Evolutionary conservation across 139 green algal species (phyloP).

Genomic region (Diplosphaera chodatii): DNA sequence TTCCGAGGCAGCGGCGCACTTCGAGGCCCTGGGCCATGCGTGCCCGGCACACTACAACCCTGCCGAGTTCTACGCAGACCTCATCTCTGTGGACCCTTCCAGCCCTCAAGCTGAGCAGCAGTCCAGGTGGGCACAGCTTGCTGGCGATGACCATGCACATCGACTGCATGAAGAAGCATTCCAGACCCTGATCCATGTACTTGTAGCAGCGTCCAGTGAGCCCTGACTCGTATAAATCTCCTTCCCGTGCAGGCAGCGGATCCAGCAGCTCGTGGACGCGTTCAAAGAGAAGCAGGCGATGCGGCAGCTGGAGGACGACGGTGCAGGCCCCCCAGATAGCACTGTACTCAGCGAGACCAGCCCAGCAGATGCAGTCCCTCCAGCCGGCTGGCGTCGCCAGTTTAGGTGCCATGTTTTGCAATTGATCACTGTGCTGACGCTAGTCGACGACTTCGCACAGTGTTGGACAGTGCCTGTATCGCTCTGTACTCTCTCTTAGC

Average conservation of each 20-base stretch:
- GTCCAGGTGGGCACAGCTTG: conserved; percentile 8
- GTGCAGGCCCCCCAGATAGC: background rate
- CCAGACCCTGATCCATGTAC: too few species aligned
- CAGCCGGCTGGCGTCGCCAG: background rate
- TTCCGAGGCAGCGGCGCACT: background rate
- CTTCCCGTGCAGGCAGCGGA: background rate
- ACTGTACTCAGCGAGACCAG: background rate
- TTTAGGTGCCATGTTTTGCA: too few species aligned
- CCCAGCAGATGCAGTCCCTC: background rate
- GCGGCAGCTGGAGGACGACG: background rate
- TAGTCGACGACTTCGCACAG: too few species aligned
- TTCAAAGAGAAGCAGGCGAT: background rate
- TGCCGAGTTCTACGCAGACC: conserved; percentile 86
- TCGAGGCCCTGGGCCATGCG: conserved; percentile 42
- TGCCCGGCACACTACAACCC: conserved; percentile 78
- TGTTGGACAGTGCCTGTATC: too few species aligned
- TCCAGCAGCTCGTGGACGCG: conserved; percentile 18
- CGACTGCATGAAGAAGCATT: too few species aligned
- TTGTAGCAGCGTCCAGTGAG: too few species aligned
- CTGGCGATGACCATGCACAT: background rate
- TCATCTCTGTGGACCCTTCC: conserved; percentile 75
- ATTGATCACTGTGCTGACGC: too few species aligned
- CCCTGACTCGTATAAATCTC: too few species aligned
- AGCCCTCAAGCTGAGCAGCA: conserved; percentile 41
- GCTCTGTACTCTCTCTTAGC: too few species aligned